phyloP scores from a whole-genome alignment of 78 protist genomes.

The Dictyostelium firmibasis region DNA sequence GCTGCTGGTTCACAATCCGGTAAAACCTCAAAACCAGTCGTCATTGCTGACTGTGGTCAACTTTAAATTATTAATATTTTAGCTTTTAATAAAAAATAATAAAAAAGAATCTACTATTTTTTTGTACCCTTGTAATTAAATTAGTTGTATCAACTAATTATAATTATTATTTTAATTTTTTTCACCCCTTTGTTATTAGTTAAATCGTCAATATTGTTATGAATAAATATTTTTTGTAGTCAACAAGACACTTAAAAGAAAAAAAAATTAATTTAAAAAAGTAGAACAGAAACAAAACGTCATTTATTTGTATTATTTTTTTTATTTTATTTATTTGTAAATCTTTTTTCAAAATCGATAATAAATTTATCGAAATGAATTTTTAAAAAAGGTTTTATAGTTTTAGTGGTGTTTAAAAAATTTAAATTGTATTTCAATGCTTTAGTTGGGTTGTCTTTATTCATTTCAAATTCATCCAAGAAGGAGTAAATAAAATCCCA shows the following conservation, averaged over 20 bases:
- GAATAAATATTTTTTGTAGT: too few relatives aligned
- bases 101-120: not conserved
- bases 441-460: not conserved
- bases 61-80: not conserved
- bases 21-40: conserved; percentile 46
- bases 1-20: conserved; percentile 70
- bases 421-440: not conserved
- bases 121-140: not conserved
- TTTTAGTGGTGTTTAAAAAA: not conserved
- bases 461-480: not conserved
- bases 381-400: not conserved
- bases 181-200: too few relatives aligned
- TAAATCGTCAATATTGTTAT: too few relatives aligned
- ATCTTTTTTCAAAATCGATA: not conserved
- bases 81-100: not conserved
- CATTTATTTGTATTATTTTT: too few relatives aligned
- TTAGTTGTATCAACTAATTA: too few relatives aligned
- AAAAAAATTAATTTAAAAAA: too few relatives aligned
- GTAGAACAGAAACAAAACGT: too few relatives aligned
- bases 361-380: not conserved
- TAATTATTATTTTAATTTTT: too few relatives aligned
- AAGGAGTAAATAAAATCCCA: not conserved
- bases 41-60: conserved; percentile 69
- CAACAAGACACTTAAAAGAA: too few relatives aligned
- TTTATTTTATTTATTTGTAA: not conserved